phyloP scores from a whole-genome alignment of 768 basidiomycete genomes.

The Flagelloscypha sp. region DNA sequence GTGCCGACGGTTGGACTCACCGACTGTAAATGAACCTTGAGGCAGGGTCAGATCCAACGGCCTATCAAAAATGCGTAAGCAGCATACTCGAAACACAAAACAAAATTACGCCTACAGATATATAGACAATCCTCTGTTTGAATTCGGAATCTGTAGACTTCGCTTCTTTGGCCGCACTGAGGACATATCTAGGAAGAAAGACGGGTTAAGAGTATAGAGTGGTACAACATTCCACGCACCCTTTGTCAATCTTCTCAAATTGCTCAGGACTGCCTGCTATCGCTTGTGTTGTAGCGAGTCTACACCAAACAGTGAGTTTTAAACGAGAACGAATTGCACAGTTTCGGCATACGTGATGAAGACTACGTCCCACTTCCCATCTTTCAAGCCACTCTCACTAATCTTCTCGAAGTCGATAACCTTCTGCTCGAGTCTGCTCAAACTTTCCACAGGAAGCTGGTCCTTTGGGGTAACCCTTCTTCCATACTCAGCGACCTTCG shows the following conservation, averaged over 20 bases:
- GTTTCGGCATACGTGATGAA: conserved; percentile 50
- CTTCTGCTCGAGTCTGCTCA: conserved; percentile 68
- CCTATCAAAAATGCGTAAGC: conserved; percentile 25
- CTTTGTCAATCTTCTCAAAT: conserved; percentile 73
- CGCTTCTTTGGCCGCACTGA: conserved; percentile 63
- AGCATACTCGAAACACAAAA: too few species aligned
- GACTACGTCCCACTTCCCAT: conserved; percentile 65
- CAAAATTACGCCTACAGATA: conserved; percentile 45
- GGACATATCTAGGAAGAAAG: conserved; percentile 47
- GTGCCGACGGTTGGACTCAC: too few species aligned
- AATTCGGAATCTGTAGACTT: conserved; percentile 35
- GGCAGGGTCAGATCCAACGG: conserved; percentile 36
- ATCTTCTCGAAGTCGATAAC: conserved; percentile 63
- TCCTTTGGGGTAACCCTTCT: conserved; percentile 46
- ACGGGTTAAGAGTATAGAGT: conserved; percentile 7
- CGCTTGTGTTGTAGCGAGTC: conserved; percentile 58
- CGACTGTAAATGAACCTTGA: conserved; percentile 46
- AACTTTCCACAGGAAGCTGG: conserved; percentile 32
- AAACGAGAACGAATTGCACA: too few species aligned
- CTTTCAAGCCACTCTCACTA: conserved; percentile 38
- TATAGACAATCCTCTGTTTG: conserved; percentile 58
- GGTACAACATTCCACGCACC: conserved; percentile 35
- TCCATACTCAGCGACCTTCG: conserved; percentile 62
- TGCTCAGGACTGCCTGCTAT: conserved; percentile 53
- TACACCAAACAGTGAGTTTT: conserved; percentile 14